These are phyloP conservation scores for Kodamaea kakaduensis DNA, from an alignment of 805 yeast genomes.

Conservation along the genomic window DNA sequence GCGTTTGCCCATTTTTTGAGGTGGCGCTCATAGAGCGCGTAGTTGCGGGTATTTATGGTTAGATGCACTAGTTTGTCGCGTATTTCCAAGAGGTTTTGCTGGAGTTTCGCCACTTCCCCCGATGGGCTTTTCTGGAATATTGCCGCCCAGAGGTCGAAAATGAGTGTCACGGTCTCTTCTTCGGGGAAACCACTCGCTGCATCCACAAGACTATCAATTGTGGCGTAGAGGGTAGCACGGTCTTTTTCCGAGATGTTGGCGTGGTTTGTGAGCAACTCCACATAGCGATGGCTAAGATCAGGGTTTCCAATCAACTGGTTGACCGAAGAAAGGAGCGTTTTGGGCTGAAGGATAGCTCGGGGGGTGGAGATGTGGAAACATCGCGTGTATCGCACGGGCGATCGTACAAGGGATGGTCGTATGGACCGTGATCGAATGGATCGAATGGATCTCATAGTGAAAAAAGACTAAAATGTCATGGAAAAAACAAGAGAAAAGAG, in stretches of 20 bases:
- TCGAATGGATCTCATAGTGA: too few species aligned
- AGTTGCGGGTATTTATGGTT: conserved; percentile 26
- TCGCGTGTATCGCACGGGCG: too few species aligned
- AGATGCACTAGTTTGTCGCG: conserved; percentile 22
- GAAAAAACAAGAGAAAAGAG: too few species aligned
- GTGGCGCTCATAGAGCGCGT: conserved; percentile 17
- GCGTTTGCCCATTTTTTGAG: conserved; percentile 8
- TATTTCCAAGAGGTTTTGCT: conserved; percentile 15
- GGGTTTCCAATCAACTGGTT: conserved; percentile 10
- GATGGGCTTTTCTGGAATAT: conserved; percentile 14
- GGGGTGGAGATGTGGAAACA: not conserved
- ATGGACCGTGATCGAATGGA: too few species aligned
- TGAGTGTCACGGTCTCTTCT: conserved; percentile 15
- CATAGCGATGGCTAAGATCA: conserved; percentile 11
- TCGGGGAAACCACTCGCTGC: conserved; percentile 18
- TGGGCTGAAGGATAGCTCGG: too few species aligned
- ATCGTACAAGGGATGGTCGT: too few species aligned
- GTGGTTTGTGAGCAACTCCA: conserved; percentile 13
- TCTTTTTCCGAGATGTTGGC: conserved; percentile 9
- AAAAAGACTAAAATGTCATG: too few species aligned
- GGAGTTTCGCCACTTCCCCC: conserved; percentile 12
- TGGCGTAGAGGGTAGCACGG: conserved; percentile 14
- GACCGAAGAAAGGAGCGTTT: too few species aligned
- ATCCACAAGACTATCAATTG: conserved; percentile 22
- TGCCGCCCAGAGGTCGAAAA: conserved; percentile 23